A percentile compares a stretch with the other conserved stretches of the same genome.
phyloP scores from a whole-genome alignment of 495 filamentous ascomycete genomes.

The Staphylotrichum tortipilum region DNA sequence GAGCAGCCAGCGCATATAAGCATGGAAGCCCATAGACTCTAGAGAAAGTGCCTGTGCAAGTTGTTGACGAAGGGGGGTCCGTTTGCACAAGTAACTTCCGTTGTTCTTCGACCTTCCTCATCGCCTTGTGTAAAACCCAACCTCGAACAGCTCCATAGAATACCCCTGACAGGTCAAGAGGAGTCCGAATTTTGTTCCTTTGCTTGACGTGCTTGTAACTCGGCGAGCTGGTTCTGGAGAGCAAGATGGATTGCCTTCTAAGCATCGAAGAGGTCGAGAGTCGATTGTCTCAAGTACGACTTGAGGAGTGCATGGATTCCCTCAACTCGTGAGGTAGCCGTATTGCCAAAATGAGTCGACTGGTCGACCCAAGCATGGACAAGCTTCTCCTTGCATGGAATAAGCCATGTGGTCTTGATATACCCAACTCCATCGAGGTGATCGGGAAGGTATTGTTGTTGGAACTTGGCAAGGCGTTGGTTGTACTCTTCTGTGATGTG shows the following conservation, averaged over 20 bases:
- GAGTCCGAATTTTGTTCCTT: neutral
- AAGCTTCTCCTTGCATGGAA: neutral
- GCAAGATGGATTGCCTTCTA: neutral
- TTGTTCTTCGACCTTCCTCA: neutral
- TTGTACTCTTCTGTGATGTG: no score
- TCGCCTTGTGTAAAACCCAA: neutral
- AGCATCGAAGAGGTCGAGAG: neutral
- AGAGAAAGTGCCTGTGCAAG: neutral
- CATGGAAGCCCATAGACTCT: neutral
- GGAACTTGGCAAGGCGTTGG: no score
- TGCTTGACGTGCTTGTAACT: neutral
- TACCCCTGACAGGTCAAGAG: neutral
- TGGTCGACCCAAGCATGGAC: neutral
- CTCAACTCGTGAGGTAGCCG: neutral
- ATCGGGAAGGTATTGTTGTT: no score
- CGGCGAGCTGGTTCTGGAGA: neutral
- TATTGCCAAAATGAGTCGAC: constrained; percentile 1
- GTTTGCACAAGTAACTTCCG: neutral
- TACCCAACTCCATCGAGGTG: neutral
- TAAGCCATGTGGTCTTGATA: neutral
- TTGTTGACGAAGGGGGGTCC: neutral
- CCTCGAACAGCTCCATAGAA: neutral
- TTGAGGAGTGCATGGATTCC: neutral
- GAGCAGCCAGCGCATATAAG: neutral
- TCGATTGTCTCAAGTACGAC: neutral